A percentile compares a stretch with the other conserved stretches of the same genome.
These are phyloP conservation scores for Thelonectria olida DNA, from an alignment of 2,329 filamentous ascomycete species.

Conservation along the genomic window DNA sequence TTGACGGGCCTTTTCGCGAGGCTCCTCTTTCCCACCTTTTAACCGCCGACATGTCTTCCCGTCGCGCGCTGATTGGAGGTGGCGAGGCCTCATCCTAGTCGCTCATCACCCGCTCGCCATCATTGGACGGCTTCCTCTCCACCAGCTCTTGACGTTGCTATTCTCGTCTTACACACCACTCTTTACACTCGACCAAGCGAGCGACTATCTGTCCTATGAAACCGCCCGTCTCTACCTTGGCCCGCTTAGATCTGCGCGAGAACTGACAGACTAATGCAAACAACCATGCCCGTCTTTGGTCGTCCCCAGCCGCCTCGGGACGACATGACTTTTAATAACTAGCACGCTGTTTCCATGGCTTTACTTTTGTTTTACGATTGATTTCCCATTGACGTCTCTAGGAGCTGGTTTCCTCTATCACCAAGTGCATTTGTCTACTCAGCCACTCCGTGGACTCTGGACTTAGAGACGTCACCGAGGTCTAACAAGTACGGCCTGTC, in stretches of 20 bases:
- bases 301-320: not conserved
- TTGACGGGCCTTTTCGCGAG: constrained; percentile 7
- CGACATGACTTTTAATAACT: not conserved
- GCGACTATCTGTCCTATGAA: constrained; percentile 26
- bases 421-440: not conserved
- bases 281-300: constrained; percentile 7
- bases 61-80: not conserved
- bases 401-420: not conserved
- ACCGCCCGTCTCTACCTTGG: constrained; percentile 1
- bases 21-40: not conserved
- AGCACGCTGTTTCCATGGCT: not conserved
- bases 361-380: not conserved
- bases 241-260: constrained; percentile 9
- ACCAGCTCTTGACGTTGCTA: not conserved
- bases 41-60: not conserved
- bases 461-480: not conserved
- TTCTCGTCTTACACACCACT: not conserved
- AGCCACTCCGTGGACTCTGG: not conserved
- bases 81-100: not conserved
- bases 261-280: constrained; percentile 6
- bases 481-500: constrained; percentile 20
- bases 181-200: not conserved
- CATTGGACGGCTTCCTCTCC: not conserved
- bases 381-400: not conserved
- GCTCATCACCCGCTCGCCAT: not conserved